Evolutionary conservation across 148 eudicot genomes (phyloP), one percentile per base, ranked within the genome.

Genomic region (Gaultheria prostrata): DNA sequence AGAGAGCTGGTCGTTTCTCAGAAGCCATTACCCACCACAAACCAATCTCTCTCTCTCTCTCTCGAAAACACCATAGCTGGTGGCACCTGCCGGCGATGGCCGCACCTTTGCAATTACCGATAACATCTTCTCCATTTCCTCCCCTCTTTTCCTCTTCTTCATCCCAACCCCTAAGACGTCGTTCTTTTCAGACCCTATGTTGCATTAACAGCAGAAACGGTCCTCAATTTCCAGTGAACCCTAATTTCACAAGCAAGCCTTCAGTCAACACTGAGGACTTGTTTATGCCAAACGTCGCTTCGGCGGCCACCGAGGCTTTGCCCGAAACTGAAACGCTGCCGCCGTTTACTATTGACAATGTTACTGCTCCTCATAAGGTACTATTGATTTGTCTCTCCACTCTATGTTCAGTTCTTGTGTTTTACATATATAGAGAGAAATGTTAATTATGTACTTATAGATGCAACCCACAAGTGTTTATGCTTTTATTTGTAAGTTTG

Each of bases 401-500:
- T 94, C 92, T 85, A 93, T 92, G 94, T 95, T 98, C 74, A 86
- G 94, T 30, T 94, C 71, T 65, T 3, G n/a, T n/a, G n/a, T n/a
- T n/a, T n/a, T 61, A 6, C 67, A 59, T 18, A n/a, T 12, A 7
- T 21, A 6, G 24, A 20, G 7, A 59, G 12, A n/a, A 8, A 59
- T 0, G n/a, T n/a, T 54, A 15, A 13, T 53, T 15, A 53, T 54
- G 21, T 6, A 54, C 15, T 3, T 17, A 20, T 14, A 5, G 6
- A 14, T 1, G 57, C 4, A 3, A 54, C 20, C 6, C 57, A 57
- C 8, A 17, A 6, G 9, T 56, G 61, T 18, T 21, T 57, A 21
- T 21, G 26, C 26, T 57, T 57, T 57, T 59, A 59, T 8, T 57
- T 20, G 26, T 57, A 57, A 10, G 21, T n/a, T 21, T 59, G 67